Evolutionary conservation across 306 rosid species (phyloP).

Genomic region (Sophora flavescens): DNA sequence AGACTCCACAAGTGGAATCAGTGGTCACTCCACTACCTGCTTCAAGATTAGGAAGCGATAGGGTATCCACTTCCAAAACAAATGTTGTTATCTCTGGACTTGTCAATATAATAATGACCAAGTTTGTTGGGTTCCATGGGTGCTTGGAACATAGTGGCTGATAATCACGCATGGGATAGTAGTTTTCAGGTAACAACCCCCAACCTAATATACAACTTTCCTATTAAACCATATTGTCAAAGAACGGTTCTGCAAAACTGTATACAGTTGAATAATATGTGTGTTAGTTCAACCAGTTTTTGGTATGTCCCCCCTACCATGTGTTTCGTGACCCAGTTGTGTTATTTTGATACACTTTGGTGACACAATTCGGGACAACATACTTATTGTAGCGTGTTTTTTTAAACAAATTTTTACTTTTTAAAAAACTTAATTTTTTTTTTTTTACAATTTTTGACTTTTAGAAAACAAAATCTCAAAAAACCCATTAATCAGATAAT

Average conservation of each 20-base stretch:
- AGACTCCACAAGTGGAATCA: constrained; percentile 7
- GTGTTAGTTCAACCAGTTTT: constrained; percentile 41
- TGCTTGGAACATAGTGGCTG: constrained; percentile 34
- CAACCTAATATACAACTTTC: not conserved
- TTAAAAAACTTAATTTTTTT: no score
- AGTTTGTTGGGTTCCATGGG: constrained; percentile 45
- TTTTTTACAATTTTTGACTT: no score
- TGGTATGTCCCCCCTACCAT: constrained; percentile 15
- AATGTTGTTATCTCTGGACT: not conserved
- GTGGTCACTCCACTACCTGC: constrained; percentile 41
- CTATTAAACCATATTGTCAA: not conserved
- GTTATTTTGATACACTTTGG: no score
- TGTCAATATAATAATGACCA: constrained; percentile 4
- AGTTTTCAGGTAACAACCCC: constrained; percentile 18
- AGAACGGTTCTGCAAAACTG: not conserved
- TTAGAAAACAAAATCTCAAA: no score
- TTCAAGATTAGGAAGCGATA: constrained; percentile 15
- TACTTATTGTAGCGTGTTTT: no score
- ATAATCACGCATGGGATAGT: not conserved
- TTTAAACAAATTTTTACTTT: no score
- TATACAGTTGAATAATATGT: constrained; percentile 20
- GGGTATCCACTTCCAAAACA: constrained; percentile 1
- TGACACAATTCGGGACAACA: no score
- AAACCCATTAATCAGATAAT: no score
- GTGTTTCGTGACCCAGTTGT: not conserved